Base-by-base conservation (phyloP, 352 stramenopile species). In the Saprolegnia diclina region DNA sequence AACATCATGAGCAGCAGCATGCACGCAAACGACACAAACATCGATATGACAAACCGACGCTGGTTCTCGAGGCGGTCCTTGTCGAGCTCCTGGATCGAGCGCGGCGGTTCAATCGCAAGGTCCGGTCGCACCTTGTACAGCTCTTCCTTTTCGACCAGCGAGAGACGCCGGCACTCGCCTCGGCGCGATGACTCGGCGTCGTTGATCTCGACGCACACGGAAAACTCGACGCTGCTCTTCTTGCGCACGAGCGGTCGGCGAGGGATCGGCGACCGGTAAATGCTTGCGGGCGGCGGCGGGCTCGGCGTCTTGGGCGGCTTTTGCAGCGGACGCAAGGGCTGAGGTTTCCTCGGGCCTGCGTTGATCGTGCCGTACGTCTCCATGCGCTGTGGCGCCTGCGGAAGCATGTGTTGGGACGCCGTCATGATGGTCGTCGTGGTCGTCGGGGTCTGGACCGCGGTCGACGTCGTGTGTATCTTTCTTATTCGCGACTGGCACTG, bases 51-150 rank as follows among this genome's bases (percentile, higher is more conserved):
- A 29, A 69, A 52, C 13, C 24, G 45, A 19, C 63, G 32, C 19
- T 52, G 45, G 42, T 53, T 52, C 16, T 69, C 45, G 21, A 37
- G 21, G 6, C 50, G 48, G 26, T 69, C 63, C 19, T 69, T 52
- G 19, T 61, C 24, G 29, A 69, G 26, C n/a, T 5, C 18, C 24
- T 69, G 44, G 18, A 63, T 46, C 29, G 63, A 29, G 19, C 26
- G 48, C n/a, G 63, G 63, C 38, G 63, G 22, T 26, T 52, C 78
- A 44, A 94, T 91, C 67, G 92, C 85, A 22, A 94, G 78, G 62
- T 94, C 87, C 22, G 87, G 87, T 6, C 87, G 87, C 57, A 90
- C 56, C 72, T 80, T 84, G 71, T 94, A 94, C 40, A 94, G 77
- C 63, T 89, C 87, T 52, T 84, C 79, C 71, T 89, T 91, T 72